Evolutionary conservation across 805 yeast genomes (phyloP).

Genomic region (Kluyveromyces wickerhamii): DNA sequence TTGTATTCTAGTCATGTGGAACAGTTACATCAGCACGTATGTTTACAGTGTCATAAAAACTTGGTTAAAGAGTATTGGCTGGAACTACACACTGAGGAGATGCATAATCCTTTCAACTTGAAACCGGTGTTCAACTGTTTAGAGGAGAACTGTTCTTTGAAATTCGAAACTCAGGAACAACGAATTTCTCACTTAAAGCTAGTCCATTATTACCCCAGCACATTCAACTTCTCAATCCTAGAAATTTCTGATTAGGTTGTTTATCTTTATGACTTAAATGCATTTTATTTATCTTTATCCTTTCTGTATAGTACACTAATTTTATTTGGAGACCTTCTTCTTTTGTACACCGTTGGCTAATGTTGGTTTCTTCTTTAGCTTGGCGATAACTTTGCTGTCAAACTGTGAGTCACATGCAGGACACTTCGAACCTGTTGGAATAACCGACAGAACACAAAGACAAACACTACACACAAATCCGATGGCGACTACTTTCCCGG

Average conservation of each 20-base stretch:
- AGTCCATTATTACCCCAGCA: slow-evolving; percentile 32
- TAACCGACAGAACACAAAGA: slow-evolving; percentile 60
- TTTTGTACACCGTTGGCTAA: slow-evolving; percentile 34
- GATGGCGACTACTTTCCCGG: slow-evolving; percentile 84
- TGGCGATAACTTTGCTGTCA: slow-evolving; percentile 53
- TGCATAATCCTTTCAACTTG: slow-evolving; percentile 41
- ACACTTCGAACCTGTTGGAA: slow-evolving; percentile 63
- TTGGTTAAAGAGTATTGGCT: slow-evolving; percentile 39
- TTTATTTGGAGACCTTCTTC: slow-evolving; percentile 13
- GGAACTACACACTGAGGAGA: slow-evolving; percentile 43
- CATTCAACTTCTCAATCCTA: slow-evolving; percentile 11
- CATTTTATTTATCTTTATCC: too few relatives aligned
- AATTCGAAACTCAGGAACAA: slow-evolving; percentile 33
- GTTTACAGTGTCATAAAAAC: slow-evolving; percentile 32
- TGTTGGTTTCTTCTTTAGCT: slow-evolving; percentile 54
- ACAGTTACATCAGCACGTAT: slow-evolving; percentile 21
- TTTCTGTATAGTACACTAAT: too few relatives aligned
- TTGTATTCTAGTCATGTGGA: slow-evolving; percentile 12
- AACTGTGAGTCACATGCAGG: slow-evolving; percentile 82
- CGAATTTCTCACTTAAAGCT: slow-evolving; percentile 43
- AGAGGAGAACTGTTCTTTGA: slow-evolving; percentile 33
- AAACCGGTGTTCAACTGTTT: slow-evolving; percentile 37
- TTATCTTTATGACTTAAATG: not conserved
- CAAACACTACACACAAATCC: slow-evolving; percentile 96
- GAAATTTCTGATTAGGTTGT: not conserved